Base-by-base conservation (phyloP, 306 rosid species). In the Prunus armeniaca region DNA sequence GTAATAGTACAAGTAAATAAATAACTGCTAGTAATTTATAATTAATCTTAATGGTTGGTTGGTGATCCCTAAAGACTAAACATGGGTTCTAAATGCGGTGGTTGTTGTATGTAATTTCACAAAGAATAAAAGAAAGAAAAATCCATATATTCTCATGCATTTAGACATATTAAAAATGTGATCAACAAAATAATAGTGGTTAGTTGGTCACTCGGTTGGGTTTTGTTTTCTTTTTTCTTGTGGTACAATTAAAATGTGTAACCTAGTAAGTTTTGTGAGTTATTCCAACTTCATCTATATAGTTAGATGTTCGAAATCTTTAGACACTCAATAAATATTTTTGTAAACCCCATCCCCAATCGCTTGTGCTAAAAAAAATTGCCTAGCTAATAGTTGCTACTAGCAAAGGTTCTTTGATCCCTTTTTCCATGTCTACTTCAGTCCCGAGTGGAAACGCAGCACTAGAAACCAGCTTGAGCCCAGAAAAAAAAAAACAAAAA, bases 301-400 rank as follows among this genome's bases (percentile, higher is more conserved):
- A 1, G 41, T 0, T 0, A 34, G 8, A 34, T 0, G 41, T 34
- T 34, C 41, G 0, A 34, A 32, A 32, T 6, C 0, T 7, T 6
- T 32, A 1, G 1, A 5, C 7, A 32, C 8, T 0, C 1, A 1
- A 32, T 32, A 32, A 32, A 32, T 32, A 32, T 32, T 32, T 32
- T 0, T 32, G 1, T 0, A 32, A 38, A 38, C 0, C 0, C 0
- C 2, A 6, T 38, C 9, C 2, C 9, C 2, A 7, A 7, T 52
- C 11, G 22, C 1, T 52, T 15, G 9, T 18, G 0, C 2, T 5
- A 2, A 52, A 3, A 3, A 4, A 25, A 25, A 60, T 2, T 25
- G 34, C 58, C 10, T 54, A 6, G 3, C 17, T 47, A 20, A 1
- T 56, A 24, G 18, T 24, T 13, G 65, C 65, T 56, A 24, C 18